phyloP scores from a whole-genome alignment of 176 grass and related monocot genomes.

The Zoysia japonica region DNA sequence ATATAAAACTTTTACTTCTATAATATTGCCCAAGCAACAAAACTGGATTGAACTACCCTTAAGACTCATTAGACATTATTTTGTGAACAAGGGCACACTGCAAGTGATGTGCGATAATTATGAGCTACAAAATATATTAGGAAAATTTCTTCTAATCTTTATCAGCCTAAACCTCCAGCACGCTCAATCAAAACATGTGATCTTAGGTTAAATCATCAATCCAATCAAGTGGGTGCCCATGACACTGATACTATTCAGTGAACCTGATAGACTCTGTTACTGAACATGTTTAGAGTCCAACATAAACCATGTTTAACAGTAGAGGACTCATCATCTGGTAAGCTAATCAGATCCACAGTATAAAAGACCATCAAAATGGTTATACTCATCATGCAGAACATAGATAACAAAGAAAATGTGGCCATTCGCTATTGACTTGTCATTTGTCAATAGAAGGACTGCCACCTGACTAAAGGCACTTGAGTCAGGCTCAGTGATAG shows the following conservation, averaged over 20 bases:
- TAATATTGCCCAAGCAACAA: background rate
- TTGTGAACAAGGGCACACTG: slow-evolving; percentile 10
- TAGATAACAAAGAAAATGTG: background rate
- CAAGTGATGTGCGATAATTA: background rate
- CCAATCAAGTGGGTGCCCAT: background rate
- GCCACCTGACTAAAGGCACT: no score
- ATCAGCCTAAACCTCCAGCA: background rate
- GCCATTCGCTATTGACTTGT: slow-evolving; percentile 1
- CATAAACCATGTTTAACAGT: no score
- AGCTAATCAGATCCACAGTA: background rate
- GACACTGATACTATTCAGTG: background rate
- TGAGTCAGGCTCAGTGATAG: background rate
- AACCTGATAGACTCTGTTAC: slow-evolving; percentile 17
- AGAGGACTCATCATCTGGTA: background rate
- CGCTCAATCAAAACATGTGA: slow-evolving; percentile 36
- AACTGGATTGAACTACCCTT: background rate
- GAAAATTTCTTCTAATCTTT: slow-evolving; percentile 5
- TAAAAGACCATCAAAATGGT: slow-evolving; percentile 19
- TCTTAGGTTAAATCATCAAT: slow-evolving; percentile 5
- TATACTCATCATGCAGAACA: background rate
- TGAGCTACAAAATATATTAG: slow-evolving; percentile 10
- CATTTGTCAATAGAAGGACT: background rate
- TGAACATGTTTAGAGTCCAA: background rate
- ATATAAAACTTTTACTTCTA: background rate
- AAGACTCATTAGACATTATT: background rate